Evolutionary conservation across 2,329 filamentous ascomycete species (phyloP).

Genomic region (Ambrosiella beaveri): DNA sequence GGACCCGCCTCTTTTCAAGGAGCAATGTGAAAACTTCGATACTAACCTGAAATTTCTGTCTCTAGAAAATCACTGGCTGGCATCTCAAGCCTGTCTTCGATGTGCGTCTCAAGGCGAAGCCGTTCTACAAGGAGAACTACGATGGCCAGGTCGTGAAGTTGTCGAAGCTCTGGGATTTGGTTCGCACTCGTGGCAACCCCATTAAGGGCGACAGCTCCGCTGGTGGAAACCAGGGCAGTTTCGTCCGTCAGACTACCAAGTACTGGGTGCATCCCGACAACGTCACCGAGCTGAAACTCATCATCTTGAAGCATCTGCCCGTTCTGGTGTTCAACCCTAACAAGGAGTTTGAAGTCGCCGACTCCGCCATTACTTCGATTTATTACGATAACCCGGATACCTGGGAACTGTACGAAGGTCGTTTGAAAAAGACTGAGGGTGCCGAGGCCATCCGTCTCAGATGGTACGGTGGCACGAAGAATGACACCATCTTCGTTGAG

Average conservation of each 20-base stretch:
- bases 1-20: conserved; percentile 17
- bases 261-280: conserved; percentile 99
- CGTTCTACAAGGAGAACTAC: conserved; percentile 98
- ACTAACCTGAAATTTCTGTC: conserved; percentile 14
- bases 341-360: conserved; percentile 84
- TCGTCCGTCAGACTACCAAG: conserved; percentile 92
- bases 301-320: conserved; percentile 91
- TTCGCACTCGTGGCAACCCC: conserved; percentile 82
- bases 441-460: conserved; percentile 89
- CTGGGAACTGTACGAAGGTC: conserved; percentile 87
- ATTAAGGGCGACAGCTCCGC: conserved; percentile 82
- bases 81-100: conserved; percentile 92
- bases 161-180: conserved; percentile 86
- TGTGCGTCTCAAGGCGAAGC: conserved; percentile 80
- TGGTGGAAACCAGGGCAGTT: conserved; percentile 83
- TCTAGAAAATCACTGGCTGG: conserved; percentile 83
- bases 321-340: conserved; percentile 94
- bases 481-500: conserved; percentile 89
- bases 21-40: too few species aligned
- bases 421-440: conserved; percentile 92
- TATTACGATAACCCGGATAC: conserved; percentile 93
- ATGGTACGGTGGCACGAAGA: conserved; percentile 96
- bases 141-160: conserved; percentile 89
- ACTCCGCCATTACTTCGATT: conserved; percentile 92
- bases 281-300: conserved; percentile 92